Evolutionary conservation across 1,139 yeast genomes (phyloP).

Genomic region (Protomyces gravidus): DNA sequence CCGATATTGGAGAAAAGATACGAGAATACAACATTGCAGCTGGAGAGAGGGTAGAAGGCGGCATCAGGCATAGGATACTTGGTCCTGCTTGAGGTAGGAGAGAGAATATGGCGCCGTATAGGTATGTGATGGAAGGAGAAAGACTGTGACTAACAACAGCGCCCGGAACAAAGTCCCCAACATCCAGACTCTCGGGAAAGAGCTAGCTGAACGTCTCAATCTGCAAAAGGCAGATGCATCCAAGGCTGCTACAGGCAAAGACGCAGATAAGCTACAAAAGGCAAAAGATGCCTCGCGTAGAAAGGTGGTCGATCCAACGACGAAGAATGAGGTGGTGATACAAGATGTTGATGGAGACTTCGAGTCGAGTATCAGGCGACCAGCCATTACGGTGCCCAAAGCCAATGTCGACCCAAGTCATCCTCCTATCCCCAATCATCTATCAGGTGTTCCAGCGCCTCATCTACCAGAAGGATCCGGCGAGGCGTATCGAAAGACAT

Average conservation of each 20-base stretch:
- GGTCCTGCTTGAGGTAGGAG: too few species aligned
- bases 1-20: too few species aligned
- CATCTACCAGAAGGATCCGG: conserved; percentile 25
- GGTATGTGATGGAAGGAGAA: too few species aligned
- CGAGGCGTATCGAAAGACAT: conserved; percentile 21
- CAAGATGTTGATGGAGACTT: conserved; percentile 27
- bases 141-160: not conserved
- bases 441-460: conserved; percentile 26
- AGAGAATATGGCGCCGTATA: not conserved
- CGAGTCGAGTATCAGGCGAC: conserved; percentile 19
- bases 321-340: conserved; percentile 25
- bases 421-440: conserved; percentile 14
- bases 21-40: too few species aligned
- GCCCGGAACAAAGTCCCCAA: conserved; percentile 18
- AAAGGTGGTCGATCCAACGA: conserved; percentile 25
- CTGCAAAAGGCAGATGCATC: conserved; percentile 24
- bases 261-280: conserved; percentile 5
- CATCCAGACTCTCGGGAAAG: conserved; percentile 21
- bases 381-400: conserved; percentile 19
- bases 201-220: conserved; percentile 20
- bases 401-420: conserved; percentile 17
- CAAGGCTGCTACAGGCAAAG: conserved; percentile 24
- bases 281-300: conserved; percentile 22
- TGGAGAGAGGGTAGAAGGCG: too few species aligned
- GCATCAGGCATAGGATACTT: too few species aligned